Evolutionary conservation across 1,139 yeast genomes (phyloP).

Genomic region (Pichia sp.): DNA sequence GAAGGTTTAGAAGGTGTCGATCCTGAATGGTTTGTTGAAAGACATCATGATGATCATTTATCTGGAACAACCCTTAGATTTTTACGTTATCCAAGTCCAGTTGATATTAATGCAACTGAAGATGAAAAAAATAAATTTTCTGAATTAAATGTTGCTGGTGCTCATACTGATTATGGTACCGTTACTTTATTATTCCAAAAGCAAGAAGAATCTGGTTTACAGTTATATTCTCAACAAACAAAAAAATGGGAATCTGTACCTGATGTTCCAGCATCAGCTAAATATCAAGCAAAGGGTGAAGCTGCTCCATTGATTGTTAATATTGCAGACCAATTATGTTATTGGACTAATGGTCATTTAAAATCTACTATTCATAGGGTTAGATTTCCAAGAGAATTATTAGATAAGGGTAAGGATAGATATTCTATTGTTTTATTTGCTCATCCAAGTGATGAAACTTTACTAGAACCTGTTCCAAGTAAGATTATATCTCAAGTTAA

Average conservation of each 20-base stretch:
- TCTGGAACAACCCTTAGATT: constrained; percentile 49
- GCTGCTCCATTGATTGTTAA: constrained; percentile 51
- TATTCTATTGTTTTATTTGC: constrained; percentile 77
- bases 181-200: constrained; percentile 39
- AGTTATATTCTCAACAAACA: constrained; percentile 43
- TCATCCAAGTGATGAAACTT: constrained; percentile 67
- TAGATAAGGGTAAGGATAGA: constrained; percentile 56
- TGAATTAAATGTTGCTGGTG: constrained; percentile 42
- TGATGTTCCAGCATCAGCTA: constrained; percentile 34
- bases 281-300: constrained; percentile 30
- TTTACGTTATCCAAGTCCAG: constrained; percentile 48
- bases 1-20: constrained; percentile 36
- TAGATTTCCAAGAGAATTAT: constrained; percentile 51
- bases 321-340: constrained; percentile 50
- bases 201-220: constrained; percentile 43
- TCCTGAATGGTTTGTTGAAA: constrained; percentile 39
- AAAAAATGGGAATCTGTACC: constrained; percentile 51
- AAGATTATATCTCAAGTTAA: constrained; percentile 38
- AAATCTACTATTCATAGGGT: constrained; percentile 54
- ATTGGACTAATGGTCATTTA: constrained; percentile 52
- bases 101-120: constrained; percentile 33
- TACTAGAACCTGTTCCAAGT: constrained; percentile 67
- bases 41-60: constrained; percentile 36
- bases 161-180: constrained; percentile 56
- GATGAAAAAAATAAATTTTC: constrained; percentile 31